Percentiles rank a stretch among this genome's conserved stretches.
Conservation (phyloP, 83 land plant genomes). For the Picea engelmannii region DNA sequence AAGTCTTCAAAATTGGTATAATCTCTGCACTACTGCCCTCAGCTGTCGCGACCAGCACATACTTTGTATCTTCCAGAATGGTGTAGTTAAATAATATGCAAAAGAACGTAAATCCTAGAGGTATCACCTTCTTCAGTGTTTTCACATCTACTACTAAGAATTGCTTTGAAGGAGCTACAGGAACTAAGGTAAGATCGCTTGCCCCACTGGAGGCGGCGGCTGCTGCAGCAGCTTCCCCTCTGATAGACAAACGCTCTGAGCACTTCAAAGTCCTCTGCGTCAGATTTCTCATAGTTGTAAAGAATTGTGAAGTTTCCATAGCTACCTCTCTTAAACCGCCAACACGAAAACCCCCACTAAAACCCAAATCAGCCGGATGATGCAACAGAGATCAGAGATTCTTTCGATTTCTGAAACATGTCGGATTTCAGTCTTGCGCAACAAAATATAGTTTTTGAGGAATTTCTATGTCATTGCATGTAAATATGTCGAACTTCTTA, state of each 20-base stretch:
- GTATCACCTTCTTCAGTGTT: slow-evolving; percentile 37
- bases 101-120: slow-evolving; percentile 60
- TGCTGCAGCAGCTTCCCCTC: neutral
- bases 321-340: neutral
- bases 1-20: slow-evolving; percentile 51
- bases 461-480: neutral
- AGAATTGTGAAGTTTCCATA: neutral
- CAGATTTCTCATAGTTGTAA: neutral
- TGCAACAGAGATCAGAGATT: neutral
- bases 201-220: neutral
- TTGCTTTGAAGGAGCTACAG: slow-evolving; percentile 16
- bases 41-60: slow-evolving; percentile 37
- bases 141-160: slow-evolving; percentile 70
- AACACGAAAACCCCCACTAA: neutral
- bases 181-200: neutral
- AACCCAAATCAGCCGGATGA: neutral
- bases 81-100: slow-evolving; percentile 62
- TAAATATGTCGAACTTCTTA: no score
- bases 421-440: neutral
- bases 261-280: neutral
- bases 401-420: neutral
- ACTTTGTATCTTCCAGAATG: slow-evolving; percentile 26
- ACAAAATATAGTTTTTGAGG: neutral
- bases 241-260: neutral
- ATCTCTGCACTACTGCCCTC: slow-evolving; percentile 56